Evolutionary conservation across 1,284 basidiomycete genomes (phyloP).

Genomic region (Puccinia horiana): DNA sequence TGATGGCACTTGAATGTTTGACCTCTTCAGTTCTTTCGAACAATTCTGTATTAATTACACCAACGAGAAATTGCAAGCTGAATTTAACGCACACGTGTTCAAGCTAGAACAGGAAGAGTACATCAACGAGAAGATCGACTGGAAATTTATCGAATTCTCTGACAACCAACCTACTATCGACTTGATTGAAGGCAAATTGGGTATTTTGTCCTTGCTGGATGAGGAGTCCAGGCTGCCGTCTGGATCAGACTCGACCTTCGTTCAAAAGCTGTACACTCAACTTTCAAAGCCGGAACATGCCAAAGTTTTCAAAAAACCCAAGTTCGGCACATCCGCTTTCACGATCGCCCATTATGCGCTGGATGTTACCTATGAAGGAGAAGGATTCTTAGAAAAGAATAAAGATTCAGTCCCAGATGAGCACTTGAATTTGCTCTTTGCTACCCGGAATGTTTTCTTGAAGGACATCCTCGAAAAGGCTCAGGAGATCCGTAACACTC

Average conservation of each 20-base stretch:
- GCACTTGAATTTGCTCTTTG: conserved; percentile 81
- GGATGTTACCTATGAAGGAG: conserved; percentile 96
- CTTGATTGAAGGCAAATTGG: conserved; percentile 95
- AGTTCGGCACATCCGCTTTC: conserved; percentile 94
- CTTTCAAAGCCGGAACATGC: conserved; percentile 82
- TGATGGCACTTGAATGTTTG: conserved; percentile 19
- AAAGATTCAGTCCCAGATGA: conserved; percentile 98
- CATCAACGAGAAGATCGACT: conserved; percentile 95
- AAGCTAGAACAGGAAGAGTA: conserved; percentile 98
- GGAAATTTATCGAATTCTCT: conserved; percentile 98
- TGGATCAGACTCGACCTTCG: conserved; percentile 87
- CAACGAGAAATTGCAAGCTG: conserved; percentile 75
- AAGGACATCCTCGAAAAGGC: conserved; percentile 91
- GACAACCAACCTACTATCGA: conserved; percentile 99
- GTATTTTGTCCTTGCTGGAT: conserved; percentile 89
- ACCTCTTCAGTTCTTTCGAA: conserved; percentile 81
- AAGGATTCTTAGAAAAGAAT: conserved; percentile 99
- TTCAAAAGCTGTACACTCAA: conserved; percentile 89
- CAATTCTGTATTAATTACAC: conserved; percentile 99
- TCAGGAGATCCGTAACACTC: conserved; percentile 65
- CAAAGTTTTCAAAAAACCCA: conserved; percentile 92
- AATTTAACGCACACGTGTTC: conserved; percentile 58
- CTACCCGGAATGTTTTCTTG: conserved; percentile 86
- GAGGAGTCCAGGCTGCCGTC: conserved; percentile 96
- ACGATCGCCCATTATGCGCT: conserved; percentile 98